Evolutionary conservation across 495 filamentous ascomycete genomes (phyloP).

Genomic region (Aspergillus haitiensis): DNA sequence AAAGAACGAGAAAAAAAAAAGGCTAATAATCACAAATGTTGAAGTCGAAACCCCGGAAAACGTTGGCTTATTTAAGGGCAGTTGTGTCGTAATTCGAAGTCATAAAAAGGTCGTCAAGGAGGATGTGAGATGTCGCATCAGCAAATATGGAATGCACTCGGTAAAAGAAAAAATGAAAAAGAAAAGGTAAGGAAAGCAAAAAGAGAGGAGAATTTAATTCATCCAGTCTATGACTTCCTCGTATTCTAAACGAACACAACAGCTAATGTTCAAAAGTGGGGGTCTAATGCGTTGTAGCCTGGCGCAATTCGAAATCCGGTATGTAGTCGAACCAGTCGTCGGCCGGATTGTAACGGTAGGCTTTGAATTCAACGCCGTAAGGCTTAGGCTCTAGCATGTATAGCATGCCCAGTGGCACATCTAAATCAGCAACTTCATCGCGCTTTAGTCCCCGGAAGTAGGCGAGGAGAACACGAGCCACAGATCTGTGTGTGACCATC

Average conservation of each 20-base stretch:
- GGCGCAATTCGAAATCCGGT: slow-evolving; percentile 69
- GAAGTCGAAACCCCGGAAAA: background rate
- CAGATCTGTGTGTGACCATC: slow-evolving; percentile 84
- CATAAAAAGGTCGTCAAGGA: slow-evolving; percentile 4
- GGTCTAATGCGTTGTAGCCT: slow-evolving; percentile 37
- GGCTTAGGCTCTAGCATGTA: slow-evolving; percentile 96
- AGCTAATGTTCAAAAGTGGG: background rate
- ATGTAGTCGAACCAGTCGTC: slow-evolving; percentile 79
- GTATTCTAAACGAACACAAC: background rate
- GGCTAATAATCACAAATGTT: background rate
- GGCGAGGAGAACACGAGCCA: slow-evolving; percentile 87
- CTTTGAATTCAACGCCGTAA: slow-evolving; percentile 95
- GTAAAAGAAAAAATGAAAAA: slow-evolving; percentile 6
- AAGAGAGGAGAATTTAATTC: slow-evolving; percentile 4
- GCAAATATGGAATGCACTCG: slow-evolving; percentile 4
- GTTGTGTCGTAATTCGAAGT: slow-evolving; percentile 3
- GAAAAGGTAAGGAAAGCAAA: slow-evolving; percentile 4
- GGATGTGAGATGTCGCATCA: background rate
- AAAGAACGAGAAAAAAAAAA: background rate
- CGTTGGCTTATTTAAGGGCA: background rate
- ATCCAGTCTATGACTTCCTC: slow-evolving; percentile 1
- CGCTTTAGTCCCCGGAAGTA: slow-evolving; percentile 92
- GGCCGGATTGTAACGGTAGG: slow-evolving; percentile 79
- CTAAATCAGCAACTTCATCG: slow-evolving; percentile 87
- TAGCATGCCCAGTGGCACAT: slow-evolving; percentile 87